Conservation (phyloP, 371 early-diverging fungal species). For the Apophysomyces sp. region DNA sequence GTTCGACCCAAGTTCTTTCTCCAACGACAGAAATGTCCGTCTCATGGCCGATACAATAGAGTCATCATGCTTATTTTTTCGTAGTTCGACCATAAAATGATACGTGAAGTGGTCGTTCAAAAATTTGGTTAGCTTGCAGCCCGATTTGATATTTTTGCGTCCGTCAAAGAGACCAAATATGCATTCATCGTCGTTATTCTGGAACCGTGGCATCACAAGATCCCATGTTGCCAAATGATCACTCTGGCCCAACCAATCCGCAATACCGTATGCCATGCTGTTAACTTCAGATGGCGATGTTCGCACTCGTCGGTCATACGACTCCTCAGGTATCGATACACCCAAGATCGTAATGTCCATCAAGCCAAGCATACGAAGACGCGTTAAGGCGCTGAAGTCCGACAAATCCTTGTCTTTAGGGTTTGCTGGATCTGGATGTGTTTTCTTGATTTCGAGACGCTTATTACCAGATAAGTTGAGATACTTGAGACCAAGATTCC, state of each 20-base stretch:
- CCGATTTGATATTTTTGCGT: slow-evolving; percentile 54
- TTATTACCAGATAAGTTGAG: slow-evolving; percentile 92
- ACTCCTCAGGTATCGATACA: slow-evolving; percentile 82
- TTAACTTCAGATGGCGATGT: slow-evolving; percentile 82
- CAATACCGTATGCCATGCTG: slow-evolving; percentile 85
- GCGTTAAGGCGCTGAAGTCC: slow-evolving; percentile 75
- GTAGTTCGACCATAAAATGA: slow-evolving; percentile 73
- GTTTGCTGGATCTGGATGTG: slow-evolving; percentile 44
- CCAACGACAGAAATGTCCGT: slow-evolving; percentile 75
- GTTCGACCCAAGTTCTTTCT: slow-evolving; percentile 68
- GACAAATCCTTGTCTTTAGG: slow-evolving; percentile 62
- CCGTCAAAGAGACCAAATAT: slow-evolving; percentile 90
- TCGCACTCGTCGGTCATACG: slow-evolving; percentile 78
- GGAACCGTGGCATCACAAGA: slow-evolving; percentile 77
- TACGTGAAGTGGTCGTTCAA: slow-evolving; percentile 70
- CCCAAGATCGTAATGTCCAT: slow-evolving; percentile 87
- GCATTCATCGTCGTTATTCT: slow-evolving; percentile 81
- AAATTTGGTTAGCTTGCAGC: slow-evolving; percentile 65
- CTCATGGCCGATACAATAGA: slow-evolving; percentile 63
- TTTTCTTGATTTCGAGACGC: slow-evolving; percentile 81
- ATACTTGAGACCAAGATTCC: slow-evolving; percentile 87
- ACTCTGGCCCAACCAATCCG: slow-evolving; percentile 77
- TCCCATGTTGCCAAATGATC: slow-evolving; percentile 76
- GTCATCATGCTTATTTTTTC: slow-evolving; percentile 54
- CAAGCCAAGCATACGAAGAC: slow-evolving; percentile 79